phyloP scores from a whole-genome alignment of 1,284 basidiomycete genomes.

The Agroathelia rolfsii region DNA sequence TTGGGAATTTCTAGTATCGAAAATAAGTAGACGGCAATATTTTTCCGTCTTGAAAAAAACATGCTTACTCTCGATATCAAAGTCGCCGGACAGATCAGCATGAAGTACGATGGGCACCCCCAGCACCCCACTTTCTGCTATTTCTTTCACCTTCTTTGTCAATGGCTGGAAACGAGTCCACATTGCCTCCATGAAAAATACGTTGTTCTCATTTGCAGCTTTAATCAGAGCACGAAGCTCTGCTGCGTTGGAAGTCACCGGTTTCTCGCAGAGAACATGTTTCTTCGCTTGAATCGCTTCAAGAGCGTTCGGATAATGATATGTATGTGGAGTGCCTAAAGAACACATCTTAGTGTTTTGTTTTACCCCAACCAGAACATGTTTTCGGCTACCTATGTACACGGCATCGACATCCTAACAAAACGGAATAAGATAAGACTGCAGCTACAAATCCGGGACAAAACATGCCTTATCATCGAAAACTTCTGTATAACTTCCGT shows the following conservation, averaged over 20 bases:
- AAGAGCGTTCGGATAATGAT: constrained; percentile 73
- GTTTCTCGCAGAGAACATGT: constrained; percentile 83
- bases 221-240: constrained; percentile 59
- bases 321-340: constrained; percentile 76
- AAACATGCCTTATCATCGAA: constrained; percentile 54
- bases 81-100: constrained; percentile 69
- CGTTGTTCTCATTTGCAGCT: constrained; percentile 65
- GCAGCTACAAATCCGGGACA: constrained; percentile 3
- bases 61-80: constrained; percentile 59
- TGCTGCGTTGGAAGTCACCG: constrained; percentile 55
- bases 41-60: not conserved
- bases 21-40: constrained; percentile 2
- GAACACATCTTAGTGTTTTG: constrained; percentile 8
- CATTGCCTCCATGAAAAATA: constrained; percentile 87
- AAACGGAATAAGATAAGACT: constrained; percentile 8
- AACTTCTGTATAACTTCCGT: constrained; percentile 72
- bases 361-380: too few species aligned
- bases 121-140: constrained; percentile 50
- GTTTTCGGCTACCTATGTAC: constrained; percentile 74
- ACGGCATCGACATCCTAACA: constrained; percentile 66
- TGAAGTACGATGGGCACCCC: constrained; percentile 56
- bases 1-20: constrained; percentile 43
- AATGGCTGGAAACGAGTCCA: constrained; percentile 77
- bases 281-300: constrained; percentile 75
- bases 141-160: constrained; percentile 50